Base-by-base conservation (phyloP, 148 eudicot species). In the Nyssa sinensis region DNA sequence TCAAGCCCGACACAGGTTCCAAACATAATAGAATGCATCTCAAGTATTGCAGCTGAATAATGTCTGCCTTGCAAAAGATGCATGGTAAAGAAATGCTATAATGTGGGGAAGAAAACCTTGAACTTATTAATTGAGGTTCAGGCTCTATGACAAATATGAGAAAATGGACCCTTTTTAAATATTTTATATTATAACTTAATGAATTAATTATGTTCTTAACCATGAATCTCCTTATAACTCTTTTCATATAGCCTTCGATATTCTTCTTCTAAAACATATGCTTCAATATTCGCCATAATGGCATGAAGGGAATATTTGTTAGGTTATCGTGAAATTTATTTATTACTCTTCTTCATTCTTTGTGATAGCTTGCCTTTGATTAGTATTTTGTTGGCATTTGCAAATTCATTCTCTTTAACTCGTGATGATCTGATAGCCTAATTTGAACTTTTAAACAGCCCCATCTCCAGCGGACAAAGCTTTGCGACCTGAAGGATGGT, bases 381-480 rank as follows among this genome's bases (percentile, higher is more conserved):
- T 55, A 1, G 59, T 14, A 19, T 55, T 19, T 55, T n/a, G 21
- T 55, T 55, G 59, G 59, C 9, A 27, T 13, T 65, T 62, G 34
- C 49, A 35, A 27, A 35, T 37, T 32, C 31, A 71, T 55, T 33
- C 29, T 24, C n/a, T 71, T 65, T 16, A 58, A 64, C 14, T 12
- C 61, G 47, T 41, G 24, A 29, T 66, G 14, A 68, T 75, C 49
- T 73, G 63, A 55, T 58, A 11, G 7, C 28, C 39, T 33, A 29
- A 30, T 81, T 78, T 74, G 59, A 62, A 61, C 44, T 71, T 67
- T 76, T 23, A 64, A 73, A 75, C 96, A 95, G 99, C 99, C 99
- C 78, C 99, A 95, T 91, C 94, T 95, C 67, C 94, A 86, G 69
- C 87, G 99, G 69, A 95, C 99, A 74, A 92, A 87, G 73, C 97